Evolutionary conservation across 345 rosid genomes (phyloP), one percentile per base, ranked within the genome.

Genomic region (Excoecaria cochinchinensis): DNA sequence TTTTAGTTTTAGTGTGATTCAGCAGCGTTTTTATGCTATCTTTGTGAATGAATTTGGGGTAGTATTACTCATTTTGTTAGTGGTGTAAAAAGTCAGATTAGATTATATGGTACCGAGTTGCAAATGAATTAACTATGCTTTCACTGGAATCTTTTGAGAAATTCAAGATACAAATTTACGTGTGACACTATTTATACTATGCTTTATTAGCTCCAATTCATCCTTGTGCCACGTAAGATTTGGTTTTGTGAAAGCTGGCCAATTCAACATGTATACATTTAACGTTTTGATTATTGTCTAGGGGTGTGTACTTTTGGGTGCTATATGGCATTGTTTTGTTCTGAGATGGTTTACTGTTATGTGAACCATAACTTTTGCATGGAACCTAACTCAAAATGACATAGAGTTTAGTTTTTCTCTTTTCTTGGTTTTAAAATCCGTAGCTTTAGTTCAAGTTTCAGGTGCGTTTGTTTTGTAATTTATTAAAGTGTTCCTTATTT

Each of bases 321-420:
- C 60, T 57, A 24, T 69, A 52, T 31, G 44, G 15, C 47, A 14
- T 17, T 46, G 8, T 55, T 24, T 39, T 76, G n/a, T 68, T 64
- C 24, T 39, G 1, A 21, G 53, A 65, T 47, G 21, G 52, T 47
- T 5, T 17, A 38, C 21, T 70, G 67, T 39, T 5, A 66, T 22
- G 44, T 50, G 65, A 61, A 64, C 44, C 60, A 15, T 65, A 71
- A n/a, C 62, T 70, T 73, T 69, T 74, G 5, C 13, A 55, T 63
- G 44, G 47, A 64, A n/a, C 17, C 50, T n/a, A 57, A 42, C 52
- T 47, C 61, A 73, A 48, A n/a, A 24, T 64, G 38, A 21, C 36
- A 25, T 2, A 21, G 38, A 74, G 38, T 15, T 39, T 21, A 74
- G 38, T 15, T 39, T 21, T 38, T 22, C 55, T 1, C 59, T 52